Evolutionary conservation across 1,284 basidiomycete genomes (phyloP), one percentile per base, ranked within the genome.

Genomic region (Agroathelia rolfsii): DNA sequence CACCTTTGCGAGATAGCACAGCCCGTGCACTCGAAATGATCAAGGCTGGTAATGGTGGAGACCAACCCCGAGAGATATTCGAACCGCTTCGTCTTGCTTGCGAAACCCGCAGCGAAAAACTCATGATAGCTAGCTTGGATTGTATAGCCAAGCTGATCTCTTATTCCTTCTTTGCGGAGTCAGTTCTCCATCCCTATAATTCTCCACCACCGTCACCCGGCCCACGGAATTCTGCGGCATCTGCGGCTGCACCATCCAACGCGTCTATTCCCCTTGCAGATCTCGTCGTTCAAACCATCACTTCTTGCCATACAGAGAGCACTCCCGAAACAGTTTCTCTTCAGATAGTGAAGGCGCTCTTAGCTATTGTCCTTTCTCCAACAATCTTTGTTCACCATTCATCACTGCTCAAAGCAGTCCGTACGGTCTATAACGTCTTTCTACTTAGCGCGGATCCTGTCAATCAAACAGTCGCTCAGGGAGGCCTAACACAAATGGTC

Each of bases 361-460:
- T 97, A 33, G 72, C 89, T 1, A 64, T 96, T 28, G 80, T 95
- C 15, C 66, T 97, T 23, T 94, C 89, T 5, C 70, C 83, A 3
- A 84, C 77, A 24, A 78, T 84, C 43, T 69, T 88, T 24, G 86
- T 95, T 2, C 93, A 96, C 55, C 92, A 95, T 53, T 93, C 88
- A 5, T 86, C 87, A 9, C 66, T 97, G 22, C 72, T 97, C 43
- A 94, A 94, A 56, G 89, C 93, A 17, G 86, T 97, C 17, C 73
- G 93, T 23, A 95, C 93, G 5, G 92, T 97, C 2, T 96, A 96
- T 62, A 96, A 96, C 51, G 81, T 97, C 37, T 97, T 96, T 55
- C 66, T 96, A 19, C 67, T 95, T 38, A 90, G 86, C 45, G 70
- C 73, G 21, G 89, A 94, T 47, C 73, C 82, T 4, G 84, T 90